Evolutionary conservation across 441 rosid species (phyloP).

Genomic region (Euphorbia celastroides): DNA sequence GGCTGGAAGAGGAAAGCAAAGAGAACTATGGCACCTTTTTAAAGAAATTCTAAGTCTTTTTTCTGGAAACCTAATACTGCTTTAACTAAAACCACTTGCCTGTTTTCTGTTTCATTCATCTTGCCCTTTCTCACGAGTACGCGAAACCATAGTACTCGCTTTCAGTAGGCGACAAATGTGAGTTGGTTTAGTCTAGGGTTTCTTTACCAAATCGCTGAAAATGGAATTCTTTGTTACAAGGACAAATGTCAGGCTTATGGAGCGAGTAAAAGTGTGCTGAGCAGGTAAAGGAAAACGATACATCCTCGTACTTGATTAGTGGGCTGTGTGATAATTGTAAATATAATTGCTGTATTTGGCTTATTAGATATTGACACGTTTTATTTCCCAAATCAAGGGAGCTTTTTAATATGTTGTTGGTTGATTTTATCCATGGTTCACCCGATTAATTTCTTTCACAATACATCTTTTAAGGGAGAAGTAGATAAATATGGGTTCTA

Average conservation of each 20-base stretch:
- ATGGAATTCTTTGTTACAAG: background rate
- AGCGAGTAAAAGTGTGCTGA: slow-evolving; percentile 16
- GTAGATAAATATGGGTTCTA: no score
- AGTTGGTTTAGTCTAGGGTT: background rate
- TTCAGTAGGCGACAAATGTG: background rate
- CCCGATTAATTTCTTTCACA: no score
- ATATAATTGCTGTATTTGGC: slow-evolving; percentile 5
- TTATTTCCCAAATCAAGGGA: slow-evolving; percentile 8
- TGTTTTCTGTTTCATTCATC: background rate
- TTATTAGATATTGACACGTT: slow-evolving; percentile 33
- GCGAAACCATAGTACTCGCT: slow-evolving; percentile 4
- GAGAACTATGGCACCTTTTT: background rate
- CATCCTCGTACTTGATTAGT: slow-evolving; percentile 35
- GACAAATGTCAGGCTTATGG: slow-evolving; percentile 1
- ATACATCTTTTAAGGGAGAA: no score
- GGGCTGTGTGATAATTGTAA: slow-evolving; percentile 20
- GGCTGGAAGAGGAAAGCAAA: background rate
- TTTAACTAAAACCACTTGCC: slow-evolving; percentile 6
- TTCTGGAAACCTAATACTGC: slow-evolving; percentile 20
- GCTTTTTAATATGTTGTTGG: no score
- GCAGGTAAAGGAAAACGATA: background rate
- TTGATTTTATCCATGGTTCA: no score
- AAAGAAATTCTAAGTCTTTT: slow-evolving; percentile 12
- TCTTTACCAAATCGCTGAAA: background rate
- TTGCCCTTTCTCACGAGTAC: slow-evolving; percentile 8